Base-by-base conservation (phyloP, 2,329 filamentous ascomycete genomes). In the Sarocladiaceae sp. region DNA sequence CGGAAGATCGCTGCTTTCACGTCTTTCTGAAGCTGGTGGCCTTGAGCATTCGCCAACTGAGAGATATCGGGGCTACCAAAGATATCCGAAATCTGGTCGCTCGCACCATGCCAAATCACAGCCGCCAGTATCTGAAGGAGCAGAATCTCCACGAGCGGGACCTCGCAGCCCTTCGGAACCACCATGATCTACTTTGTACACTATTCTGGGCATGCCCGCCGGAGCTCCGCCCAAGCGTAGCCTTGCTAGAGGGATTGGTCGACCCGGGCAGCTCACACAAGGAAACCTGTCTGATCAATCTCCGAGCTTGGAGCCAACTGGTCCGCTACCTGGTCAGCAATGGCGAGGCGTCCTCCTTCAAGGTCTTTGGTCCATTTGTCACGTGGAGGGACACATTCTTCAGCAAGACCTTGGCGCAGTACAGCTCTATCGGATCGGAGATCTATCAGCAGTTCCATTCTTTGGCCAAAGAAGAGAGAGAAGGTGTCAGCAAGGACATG, bases 171-270 rank as follows among this genome's bases (percentile, higher is more conserved):
- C 62, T 85, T 33, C 68, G 80, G 46, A 85, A 85, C 48, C 82
- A 85, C 48, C 81, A 85, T 47, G 81, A 85, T 56, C 70, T 85
- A 33, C 66, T 85, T 3, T 80, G 76, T 50, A 82, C 79, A 1
- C 65, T 85, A 4, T 85, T 77, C 55, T 85, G 80, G 79, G 76
- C 74, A 5, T 70, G 76, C 2, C 80, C 80, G 7, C 56, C 67
- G 2, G 70, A 73, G 3, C 54, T 77, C 40, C 70, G 80, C 6
- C 78, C 76, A 3, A 66, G 66, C 5, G 60, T 74, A 2, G 67
- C 71, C 45, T 63, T 78, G 16, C 70, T 85, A 10, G 75, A 82
- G 56, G 69, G 75, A 44, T 67, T 85, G 2, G 77, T 85, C 3
- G 58, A 65, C 15, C 76, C 80, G 0, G 72, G 68, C 16, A 76